These are phyloP conservation scores for Mucuna pruriens DNA, from an alignment of 306 rosid genomes.

Conservation along the genomic window DNA sequence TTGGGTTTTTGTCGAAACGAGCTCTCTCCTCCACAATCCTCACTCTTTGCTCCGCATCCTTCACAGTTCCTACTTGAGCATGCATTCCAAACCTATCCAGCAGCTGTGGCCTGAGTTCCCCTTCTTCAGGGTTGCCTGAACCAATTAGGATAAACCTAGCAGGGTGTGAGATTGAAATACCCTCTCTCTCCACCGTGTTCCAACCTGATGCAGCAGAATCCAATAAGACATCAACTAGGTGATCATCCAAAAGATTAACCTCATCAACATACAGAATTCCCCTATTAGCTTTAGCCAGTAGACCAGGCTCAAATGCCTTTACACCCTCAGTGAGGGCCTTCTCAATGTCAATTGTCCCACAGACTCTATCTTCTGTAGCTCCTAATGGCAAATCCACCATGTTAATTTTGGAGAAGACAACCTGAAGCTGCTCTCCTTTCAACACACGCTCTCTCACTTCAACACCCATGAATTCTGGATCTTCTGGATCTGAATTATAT, in stretches of 20 bases:
- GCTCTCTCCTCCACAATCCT: constrained; percentile 96
- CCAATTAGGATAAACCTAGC: constrained; percentile 93
- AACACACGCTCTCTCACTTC: constrained; percentile 75
- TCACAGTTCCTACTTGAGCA: constrained; percentile 94
- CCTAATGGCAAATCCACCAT: constrained; percentile 98
- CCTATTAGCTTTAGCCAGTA: constrained; percentile 93
- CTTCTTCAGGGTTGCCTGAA: constrained; percentile 98
- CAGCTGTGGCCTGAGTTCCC: constrained; percentile 96
- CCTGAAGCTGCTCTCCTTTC: constrained; percentile 72
- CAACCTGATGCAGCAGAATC: constrained; percentile 99
- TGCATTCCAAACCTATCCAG: constrained; percentile 99
- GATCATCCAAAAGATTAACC: constrained; percentile 95
- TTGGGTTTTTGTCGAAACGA: constrained; percentile 77
- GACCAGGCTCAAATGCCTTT: constrained; percentile 95
- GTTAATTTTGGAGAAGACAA: constrained; percentile 73
- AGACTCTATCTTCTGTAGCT: constrained; percentile 95
- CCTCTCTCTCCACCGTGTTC: constrained; percentile 99
- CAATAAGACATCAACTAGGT: constrained; percentile 88
- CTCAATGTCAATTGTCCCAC: constrained; percentile 97
- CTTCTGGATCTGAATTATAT: constrained; percentile 91
- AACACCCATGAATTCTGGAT: constrained; percentile 88
- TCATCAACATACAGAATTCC: constrained; percentile 96
- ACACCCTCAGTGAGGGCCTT: constrained; percentile 96
- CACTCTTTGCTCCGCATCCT: constrained; percentile 96
- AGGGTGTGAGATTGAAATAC: constrained; percentile 92